phyloP scores from a whole-genome alignment of 2,329 filamentous ascomycete species.

The Podosphaera aphanis region DNA sequence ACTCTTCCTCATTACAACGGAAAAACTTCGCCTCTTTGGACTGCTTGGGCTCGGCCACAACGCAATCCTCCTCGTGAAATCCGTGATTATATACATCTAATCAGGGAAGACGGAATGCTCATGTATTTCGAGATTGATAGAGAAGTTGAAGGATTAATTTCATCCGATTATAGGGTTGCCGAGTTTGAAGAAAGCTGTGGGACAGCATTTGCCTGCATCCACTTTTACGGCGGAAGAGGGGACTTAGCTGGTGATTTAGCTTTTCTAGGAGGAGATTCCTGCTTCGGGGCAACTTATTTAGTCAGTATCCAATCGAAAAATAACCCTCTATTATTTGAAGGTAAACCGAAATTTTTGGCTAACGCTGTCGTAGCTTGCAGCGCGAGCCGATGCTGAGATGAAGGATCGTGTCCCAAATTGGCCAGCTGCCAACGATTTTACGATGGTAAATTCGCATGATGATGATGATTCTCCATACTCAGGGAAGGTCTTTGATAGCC shows the following conservation, averaged over 20 bases:
- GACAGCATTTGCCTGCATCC: conserved; percentile 50
- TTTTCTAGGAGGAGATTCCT: conserved; percentile 33
- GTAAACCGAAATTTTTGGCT: neutral
- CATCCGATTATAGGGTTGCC: conserved; percentile 34
- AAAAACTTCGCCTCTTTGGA: conserved; percentile 39
- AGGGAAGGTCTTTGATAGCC: conserved; percentile 11
- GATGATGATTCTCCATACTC: conserved; percentile 13
- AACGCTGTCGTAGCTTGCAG: conserved; percentile 22
- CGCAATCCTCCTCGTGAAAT: conserved; percentile 36
- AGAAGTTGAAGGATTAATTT: conserved; percentile 26
- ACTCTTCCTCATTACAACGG: conserved; percentile 25
- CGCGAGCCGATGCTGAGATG: conserved; percentile 28
- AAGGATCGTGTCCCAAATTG: conserved; percentile 41
- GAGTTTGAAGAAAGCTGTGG: conserved; percentile 52
- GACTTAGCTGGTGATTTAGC: conserved; percentile 23
- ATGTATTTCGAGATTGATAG: conserved; percentile 46
- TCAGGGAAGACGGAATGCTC: conserved; percentile 67
- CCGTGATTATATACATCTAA: conserved; percentile 64
- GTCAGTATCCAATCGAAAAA: conserved; percentile 7
- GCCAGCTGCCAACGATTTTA: conserved; percentile 21
- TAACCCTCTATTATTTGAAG: neutral
- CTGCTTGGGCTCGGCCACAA: conserved; percentile 59
- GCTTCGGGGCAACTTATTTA: conserved; percentile 48
- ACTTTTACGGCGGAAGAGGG: conserved; percentile 19
- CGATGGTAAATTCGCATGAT: conserved; percentile 20